Percentiles rank a stretch among this genome's conserved stretches.
Conservation (phyloP, 116 monocot genomes). For the Cymodocea nodosa region DNA sequence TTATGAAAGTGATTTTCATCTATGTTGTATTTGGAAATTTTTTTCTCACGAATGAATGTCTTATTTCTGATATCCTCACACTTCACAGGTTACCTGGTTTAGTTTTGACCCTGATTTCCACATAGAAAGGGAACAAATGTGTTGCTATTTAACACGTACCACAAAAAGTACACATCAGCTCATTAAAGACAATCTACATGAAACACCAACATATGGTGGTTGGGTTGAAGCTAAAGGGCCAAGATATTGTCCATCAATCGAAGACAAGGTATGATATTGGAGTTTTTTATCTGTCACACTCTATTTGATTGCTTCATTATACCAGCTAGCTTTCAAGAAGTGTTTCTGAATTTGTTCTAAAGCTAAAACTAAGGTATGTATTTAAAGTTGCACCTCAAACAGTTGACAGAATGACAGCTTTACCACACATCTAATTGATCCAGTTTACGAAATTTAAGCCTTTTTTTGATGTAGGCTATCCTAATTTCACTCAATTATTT, state of each 20-base stretch:
- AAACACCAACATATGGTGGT: conserved; percentile 90
- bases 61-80: too few relatives aligned
- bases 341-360: too few relatives aligned
- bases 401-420: too few relatives aligned
- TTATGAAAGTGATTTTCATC: neutral
- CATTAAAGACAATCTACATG: conserved; percentile 72
- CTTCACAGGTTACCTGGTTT: conserved; percentile 74
- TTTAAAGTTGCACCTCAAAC: too few relatives aligned
- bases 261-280: conserved; percentile 50
- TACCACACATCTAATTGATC: too few relatives aligned
- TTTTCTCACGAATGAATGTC: neutral
- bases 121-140: conserved; percentile 73
- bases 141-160: conserved; percentile 80
- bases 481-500: too few relatives aligned
- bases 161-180: conserved; percentile 73
- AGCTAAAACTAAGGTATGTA: too few relatives aligned
- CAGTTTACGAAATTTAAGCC: too few relatives aligned
- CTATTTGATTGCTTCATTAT: neutral
- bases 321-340: too few relatives aligned
- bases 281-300: neutral
- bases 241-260: conserved; percentile 77
- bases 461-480: too few relatives aligned
- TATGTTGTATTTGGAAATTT: neutral
- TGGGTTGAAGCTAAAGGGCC: conserved; percentile 88
- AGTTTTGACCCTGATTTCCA: conserved; percentile 92